phyloP scores from a whole-genome alignment of 495 filamentous ascomycete genomes.

The Neurospora sp. region DNA sequence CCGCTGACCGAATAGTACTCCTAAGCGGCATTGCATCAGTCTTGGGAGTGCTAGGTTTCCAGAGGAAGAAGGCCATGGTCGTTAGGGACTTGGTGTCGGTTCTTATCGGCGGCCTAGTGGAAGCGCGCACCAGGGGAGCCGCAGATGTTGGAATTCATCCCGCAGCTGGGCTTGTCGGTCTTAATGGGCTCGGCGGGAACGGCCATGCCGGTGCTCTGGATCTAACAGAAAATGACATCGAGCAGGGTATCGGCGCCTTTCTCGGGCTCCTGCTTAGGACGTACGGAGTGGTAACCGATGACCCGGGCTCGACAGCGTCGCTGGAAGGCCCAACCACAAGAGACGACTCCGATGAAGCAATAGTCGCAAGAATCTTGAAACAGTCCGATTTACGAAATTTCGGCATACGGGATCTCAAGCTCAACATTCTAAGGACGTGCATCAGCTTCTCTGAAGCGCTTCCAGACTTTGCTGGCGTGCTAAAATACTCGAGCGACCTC shows the following conservation, averaged over 20 bases:
- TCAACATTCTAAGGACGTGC: constrained; percentile 72
- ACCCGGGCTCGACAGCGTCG: constrained; percentile 6
- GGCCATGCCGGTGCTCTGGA: constrained; percentile 52
- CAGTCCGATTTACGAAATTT: constrained; percentile 47
- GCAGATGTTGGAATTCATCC: constrained; percentile 94
- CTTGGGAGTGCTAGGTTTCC: constrained; percentile 61
- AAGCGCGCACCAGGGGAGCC: constrained; percentile 83
- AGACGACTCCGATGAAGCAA: constrained; percentile 37
- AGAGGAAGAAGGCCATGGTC: constrained; percentile 80
- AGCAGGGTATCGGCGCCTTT: constrained; percentile 53
- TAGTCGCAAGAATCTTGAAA: constrained; percentile 39
- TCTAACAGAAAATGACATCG: constrained; percentile 63
- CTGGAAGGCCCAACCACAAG: constrained; percentile 4
- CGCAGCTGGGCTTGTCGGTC: constrained; percentile 65
- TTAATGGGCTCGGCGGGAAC: constrained; percentile 36
- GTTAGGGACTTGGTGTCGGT: constrained; percentile 74
- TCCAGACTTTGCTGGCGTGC: constrained; percentile 79
- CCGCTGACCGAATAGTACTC: constrained; percentile 62
- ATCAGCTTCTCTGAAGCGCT: constrained; percentile 89
- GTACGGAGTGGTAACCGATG: constrained; percentile 39
- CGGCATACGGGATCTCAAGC: constrained; percentile 62
- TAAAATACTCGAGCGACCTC: constrained; percentile 75
- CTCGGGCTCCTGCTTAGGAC: constrained; percentile 36
- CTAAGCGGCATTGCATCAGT: constrained; percentile 81
- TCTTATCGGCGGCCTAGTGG: constrained; percentile 75